phyloP scores from a whole-genome alignment of 305 asterid species.

The Fraxinus sp. region DNA sequence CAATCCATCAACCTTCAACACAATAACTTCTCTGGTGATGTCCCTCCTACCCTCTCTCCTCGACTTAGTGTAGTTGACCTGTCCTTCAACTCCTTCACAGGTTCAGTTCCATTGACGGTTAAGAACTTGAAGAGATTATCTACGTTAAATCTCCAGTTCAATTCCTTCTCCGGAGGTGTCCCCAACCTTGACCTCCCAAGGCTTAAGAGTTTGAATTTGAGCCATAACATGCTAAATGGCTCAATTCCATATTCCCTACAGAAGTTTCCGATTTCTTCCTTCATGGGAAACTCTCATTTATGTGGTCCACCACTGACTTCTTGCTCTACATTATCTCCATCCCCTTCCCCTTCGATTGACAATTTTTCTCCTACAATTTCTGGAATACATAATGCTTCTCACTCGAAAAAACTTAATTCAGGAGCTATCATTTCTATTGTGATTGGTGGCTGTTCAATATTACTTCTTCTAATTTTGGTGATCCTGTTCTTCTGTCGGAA shows the following conservation, averaged over 20 bases:
- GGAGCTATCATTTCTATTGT: conserved; percentile 50
- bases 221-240: conserved; percentile 63
- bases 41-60: conserved; percentile 54
- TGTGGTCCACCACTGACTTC: conserved; percentile 62
- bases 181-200: conserved; percentile 54
- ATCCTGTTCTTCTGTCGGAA: conserved; percentile 50
- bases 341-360: conserved; percentile 34
- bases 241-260: conserved; percentile 58
- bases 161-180: conserved; percentile 50
- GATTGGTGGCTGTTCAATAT: conserved; percentile 41
- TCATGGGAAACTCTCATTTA: conserved; percentile 59
- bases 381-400: neutral
- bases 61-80: conserved; percentile 59
- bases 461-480: conserved; percentile 34
- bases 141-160: conserved; percentile 59
- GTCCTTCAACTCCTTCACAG: conserved; percentile 66
- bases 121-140: conserved; percentile 46
- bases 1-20: conserved; percentile 62
- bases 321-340: conserved; percentile 45
- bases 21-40: conserved; percentile 71
- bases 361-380: conserved; percentile 22
- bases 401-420: conserved; percentile 36
- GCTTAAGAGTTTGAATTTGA: conserved; percentile 59
- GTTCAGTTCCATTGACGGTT: conserved; percentile 53
- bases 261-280: conserved; percentile 64